Percentiles rank a stretch among this genome's conserved stretches.
phyloP scores from a whole-genome alignment of 2,329 filamentous ascomycete species.

The Trichoderma breve region DNA sequence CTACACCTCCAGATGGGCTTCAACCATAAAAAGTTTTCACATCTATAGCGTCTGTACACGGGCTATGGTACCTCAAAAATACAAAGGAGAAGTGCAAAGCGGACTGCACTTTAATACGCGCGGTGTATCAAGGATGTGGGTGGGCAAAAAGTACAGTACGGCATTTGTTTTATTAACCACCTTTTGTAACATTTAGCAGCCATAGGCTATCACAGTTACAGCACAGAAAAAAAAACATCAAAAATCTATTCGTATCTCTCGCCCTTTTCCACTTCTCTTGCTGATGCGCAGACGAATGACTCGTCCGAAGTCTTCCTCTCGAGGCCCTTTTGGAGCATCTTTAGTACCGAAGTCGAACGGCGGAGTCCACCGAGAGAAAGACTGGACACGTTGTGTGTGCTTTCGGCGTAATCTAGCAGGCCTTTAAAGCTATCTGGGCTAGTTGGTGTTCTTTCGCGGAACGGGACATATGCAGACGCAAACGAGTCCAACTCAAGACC shows the following conservation, averaged over 20 bases:
- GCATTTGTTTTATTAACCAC: neutral
- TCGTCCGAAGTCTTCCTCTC: conserved; percentile 19
- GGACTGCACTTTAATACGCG: neutral
- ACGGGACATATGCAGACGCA: neutral
- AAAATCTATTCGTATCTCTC: neutral
- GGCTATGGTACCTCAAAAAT: neutral
- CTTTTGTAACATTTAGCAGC: conserved; percentile 1
- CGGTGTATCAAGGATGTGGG: conserved; percentile 2
- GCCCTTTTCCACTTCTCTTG: conserved; percentile 20
- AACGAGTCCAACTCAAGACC: neutral
- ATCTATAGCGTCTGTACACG: neutral
- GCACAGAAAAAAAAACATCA: conserved; percentile 4
- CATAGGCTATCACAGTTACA: neutral
- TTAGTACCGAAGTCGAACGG: neutral
- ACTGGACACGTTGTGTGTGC: neutral
- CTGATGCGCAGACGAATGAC: conserved; percentile 24
- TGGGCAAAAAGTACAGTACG: conserved; percentile 3
- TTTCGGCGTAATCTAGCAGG: neutral
- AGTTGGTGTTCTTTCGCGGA: neutral
- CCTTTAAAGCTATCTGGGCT: neutral
- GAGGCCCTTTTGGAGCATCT: conserved; percentile 1
- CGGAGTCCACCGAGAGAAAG: neutral
- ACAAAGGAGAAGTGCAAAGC: neutral
- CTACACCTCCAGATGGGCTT: neutral
- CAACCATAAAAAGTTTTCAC: neutral